Percentiles rank a stretch among this genome's conserved stretches.
Conservation (phyloP, 495 filamentous ascomycete species). For the Ramalina intermedia region DNA sequence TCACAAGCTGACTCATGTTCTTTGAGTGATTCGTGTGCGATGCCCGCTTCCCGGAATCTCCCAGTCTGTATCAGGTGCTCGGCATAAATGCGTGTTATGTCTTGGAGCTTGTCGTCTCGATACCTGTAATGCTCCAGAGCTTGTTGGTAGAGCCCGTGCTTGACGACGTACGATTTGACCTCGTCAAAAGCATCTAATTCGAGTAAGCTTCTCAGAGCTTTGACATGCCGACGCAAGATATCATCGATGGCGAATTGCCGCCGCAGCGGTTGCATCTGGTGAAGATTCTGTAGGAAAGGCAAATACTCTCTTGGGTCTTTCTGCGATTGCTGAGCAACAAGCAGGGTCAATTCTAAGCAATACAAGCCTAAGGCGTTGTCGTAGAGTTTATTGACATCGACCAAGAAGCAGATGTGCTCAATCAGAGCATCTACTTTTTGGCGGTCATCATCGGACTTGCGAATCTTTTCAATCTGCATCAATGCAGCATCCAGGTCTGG, state of each 20-base stretch:
- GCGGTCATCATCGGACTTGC: conserved; percentile 32
- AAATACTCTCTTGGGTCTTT: conserved; percentile 93
- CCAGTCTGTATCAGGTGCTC: conserved; percentile 58
- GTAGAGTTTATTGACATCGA: conserved; percentile 85
- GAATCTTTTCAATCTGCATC: conserved; percentile 57
- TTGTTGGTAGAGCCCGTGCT: conserved; percentile 62
- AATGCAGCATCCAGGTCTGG: conserved; percentile 82
- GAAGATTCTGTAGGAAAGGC: conserved; percentile 78
- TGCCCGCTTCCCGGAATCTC: conserved; percentile 68
- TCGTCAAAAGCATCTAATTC: conserved; percentile 57
- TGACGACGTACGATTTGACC: conserved; percentile 54
- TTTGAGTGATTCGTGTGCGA: conserved; percentile 76
- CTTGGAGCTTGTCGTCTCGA: conserved; percentile 41
- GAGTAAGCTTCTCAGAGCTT: conserved; percentile 66
- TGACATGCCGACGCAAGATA: conserved; percentile 55
- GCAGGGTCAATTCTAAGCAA: conserved; percentile 72
- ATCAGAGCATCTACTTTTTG: conserved; percentile 37
- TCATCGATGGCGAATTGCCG: conserved; percentile 79
- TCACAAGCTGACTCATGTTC: conserved; percentile 56
- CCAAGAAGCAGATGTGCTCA: conserved; percentile 92
- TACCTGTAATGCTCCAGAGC: conserved; percentile 79
- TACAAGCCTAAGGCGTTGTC: conserved; percentile 83
- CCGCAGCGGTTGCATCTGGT: conserved; percentile 51
- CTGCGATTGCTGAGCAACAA: conserved; percentile 91
- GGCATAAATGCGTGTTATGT: conserved; percentile 64